phyloP scores from a whole-genome alignment of 1,139 yeast genomes.

The Hemisphaericaspora xylanilytica region DNA sequence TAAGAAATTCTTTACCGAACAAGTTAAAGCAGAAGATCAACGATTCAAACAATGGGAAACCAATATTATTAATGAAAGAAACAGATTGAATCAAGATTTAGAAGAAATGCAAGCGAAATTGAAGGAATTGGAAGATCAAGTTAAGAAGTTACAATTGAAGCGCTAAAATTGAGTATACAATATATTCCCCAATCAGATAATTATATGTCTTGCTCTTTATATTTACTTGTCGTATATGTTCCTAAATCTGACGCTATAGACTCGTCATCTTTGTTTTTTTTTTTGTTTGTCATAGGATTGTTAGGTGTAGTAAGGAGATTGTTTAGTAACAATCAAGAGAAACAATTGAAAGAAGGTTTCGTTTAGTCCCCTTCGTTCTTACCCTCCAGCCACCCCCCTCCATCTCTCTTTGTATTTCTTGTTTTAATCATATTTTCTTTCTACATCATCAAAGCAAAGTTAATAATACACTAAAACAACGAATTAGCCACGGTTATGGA shows the following conservation, averaged over 20 bases:
- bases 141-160: conserved; percentile 61
- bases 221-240: background rate
- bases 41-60: conserved; percentile 98
- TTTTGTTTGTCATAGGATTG: background rate
- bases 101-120: conserved; percentile 81
- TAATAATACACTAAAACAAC: background rate
- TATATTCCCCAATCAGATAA: too few species aligned
- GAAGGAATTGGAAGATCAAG: conserved; percentile 70
- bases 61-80: conserved; percentile 90
- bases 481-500: conserved; percentile 6
- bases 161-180: too few species aligned
- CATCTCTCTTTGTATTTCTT: too few species aligned
- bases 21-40: conserved; percentile 94
- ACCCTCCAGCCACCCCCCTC: too few species aligned
- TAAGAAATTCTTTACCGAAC: conserved; percentile 95
- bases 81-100: conserved; percentile 88
- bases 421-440: too few species aligned
- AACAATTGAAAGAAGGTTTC: too few species aligned
- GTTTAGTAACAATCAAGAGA: too few species aligned
- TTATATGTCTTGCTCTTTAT: too few species aligned
- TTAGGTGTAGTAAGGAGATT: too few species aligned
- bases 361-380: too few species aligned
- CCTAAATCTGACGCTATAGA: background rate
- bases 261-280: too few species aligned
- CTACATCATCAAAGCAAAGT: background rate